Evolutionary conservation across 257 asterid species (phyloP), one percentile per base, ranked within the genome.

Genomic region (Ilex aquifolium): DNA sequence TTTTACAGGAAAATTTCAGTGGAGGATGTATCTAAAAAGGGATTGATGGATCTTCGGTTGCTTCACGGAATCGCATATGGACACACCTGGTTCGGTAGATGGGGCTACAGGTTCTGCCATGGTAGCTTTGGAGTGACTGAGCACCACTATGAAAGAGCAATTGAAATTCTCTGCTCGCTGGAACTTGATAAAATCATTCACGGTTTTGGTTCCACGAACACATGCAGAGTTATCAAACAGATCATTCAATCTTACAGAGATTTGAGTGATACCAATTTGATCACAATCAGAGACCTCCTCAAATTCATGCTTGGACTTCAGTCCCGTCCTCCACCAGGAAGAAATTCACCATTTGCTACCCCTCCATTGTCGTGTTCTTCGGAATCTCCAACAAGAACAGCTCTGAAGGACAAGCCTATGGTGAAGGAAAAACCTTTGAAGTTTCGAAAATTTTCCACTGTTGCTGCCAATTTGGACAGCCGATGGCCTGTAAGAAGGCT

Each of bases 81-180:
- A 6, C 79, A 80, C 65, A 73, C 96, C 2, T 93, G 99, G 99
- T 93, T 93, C 46, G 93, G 96, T 29, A 76, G 74, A 66, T 93
- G 99, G 99, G 96, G 91, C 2, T 93, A 90, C 64, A 80, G 72
- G 53, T 93, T 90, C 82, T 73, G 79, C 76, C 85, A 60, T 60
- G 99, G 99, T 60, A 87, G 96, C 69, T 93, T 87, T 59, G 99
- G 97, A n/a, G 90, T 86, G 9, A 84, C 74, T 71, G 90, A 84
- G 61, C 84, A 85, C 67, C 76, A 83, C 16, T 90, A 85, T 67
- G 81, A 80, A 44, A 62, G 72, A 36, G 96, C 99, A 30, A 63
- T 90, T 32, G 82, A 82, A 44, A 49, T 71, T 63, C 79, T 88
- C 59, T 74, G 91, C 85, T 87, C 92, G n/a, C 51, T 85, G 52